Percentiles rank a stretch among this genome's conserved stretches.
Conservation (phyloP, 1,284 basidiomycete genomes). For the Trametes pubescens region DNA sequence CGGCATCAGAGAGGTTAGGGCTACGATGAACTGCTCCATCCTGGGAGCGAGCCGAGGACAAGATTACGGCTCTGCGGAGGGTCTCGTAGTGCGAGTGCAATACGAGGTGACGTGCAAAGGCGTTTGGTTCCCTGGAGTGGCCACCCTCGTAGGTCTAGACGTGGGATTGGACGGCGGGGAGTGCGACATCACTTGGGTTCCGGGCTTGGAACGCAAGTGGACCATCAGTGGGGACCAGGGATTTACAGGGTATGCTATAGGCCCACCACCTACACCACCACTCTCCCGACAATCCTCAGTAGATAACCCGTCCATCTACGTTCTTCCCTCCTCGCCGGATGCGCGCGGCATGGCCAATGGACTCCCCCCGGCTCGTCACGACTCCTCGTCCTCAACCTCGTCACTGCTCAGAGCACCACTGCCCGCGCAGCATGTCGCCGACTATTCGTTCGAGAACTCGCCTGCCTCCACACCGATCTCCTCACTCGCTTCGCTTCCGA, state of each 20-base stretch:
- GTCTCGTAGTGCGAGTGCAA: slow-evolving; percentile 72
- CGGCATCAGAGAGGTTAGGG: slow-evolving; percentile 69
- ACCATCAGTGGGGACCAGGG: slow-evolving; percentile 66
- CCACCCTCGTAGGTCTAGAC: slow-evolving; percentile 81
- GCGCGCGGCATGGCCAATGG: slow-evolving; percentile 30
- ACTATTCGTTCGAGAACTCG: slow-evolving; percentile 73
- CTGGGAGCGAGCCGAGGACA: slow-evolving; percentile 53
- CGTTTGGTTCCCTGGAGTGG: slow-evolving; percentile 82
- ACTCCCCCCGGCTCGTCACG: slow-evolving; percentile 43
- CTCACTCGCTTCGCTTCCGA: slow-evolving; percentile 62
- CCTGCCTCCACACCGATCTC: slow-evolving; percentile 61
- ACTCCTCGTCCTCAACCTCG: slow-evolving; percentile 53
- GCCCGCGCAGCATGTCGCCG: slow-evolving; percentile 64
- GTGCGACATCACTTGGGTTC: slow-evolving; percentile 71
- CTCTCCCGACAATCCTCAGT: slow-evolving; percentile 33
- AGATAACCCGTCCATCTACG: slow-evolving; percentile 36
- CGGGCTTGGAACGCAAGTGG: slow-evolving; percentile 62
- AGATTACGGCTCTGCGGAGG: slow-evolving; percentile 47
- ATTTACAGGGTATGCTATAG: slow-evolving; percentile 73
- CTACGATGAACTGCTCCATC: slow-evolving; percentile 68
- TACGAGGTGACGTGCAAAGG: slow-evolving; percentile 78
- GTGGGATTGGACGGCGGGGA: slow-evolving; percentile 71
- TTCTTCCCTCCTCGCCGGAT: slow-evolving; percentile 58
- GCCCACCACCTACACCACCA: slow-evolving; percentile 37
- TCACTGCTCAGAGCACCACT: slow-evolving; percentile 78